A percentile compares a stretch with the other conserved stretches of the same genome.
Conservation (phyloP, 2,329 filamentous ascomycete genomes). For the Boeremia lycopersici region DNA sequence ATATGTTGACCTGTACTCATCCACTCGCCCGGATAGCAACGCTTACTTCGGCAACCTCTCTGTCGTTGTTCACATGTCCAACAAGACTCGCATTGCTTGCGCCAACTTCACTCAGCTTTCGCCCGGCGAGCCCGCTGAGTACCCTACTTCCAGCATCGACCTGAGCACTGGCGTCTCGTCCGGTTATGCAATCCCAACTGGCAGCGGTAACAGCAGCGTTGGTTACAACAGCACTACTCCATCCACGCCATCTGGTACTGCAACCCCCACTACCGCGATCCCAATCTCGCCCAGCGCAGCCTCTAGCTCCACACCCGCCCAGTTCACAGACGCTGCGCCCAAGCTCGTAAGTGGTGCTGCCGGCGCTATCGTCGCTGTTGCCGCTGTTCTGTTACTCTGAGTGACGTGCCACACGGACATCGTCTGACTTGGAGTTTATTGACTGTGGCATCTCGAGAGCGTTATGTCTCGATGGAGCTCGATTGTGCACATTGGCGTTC, state of each 20-base stretch:
- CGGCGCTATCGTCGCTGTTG: conserved; percentile 28
- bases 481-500: conserved; percentile 24
- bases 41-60: conserved; percentile 61
- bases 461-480: background rate
- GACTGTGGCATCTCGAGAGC: background rate
- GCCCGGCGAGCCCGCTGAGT: conserved; percentile 57
- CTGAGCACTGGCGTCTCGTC: conserved; percentile 16
- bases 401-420: conserved; percentile 3
- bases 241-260: conserved; percentile 11
- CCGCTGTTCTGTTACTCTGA: conserved; percentile 35
- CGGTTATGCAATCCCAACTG: conserved; percentile 21
- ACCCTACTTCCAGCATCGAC: conserved; percentile 18
- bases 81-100: conserved; percentile 62
- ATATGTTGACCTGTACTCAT: conserved; percentile 58
- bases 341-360: conserved; percentile 30
- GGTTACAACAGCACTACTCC: conserved; percentile 16
- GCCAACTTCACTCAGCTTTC: conserved; percentile 62
- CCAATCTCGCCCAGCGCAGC: conserved; percentile 22
- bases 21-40: conserved; percentile 48
- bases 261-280: conserved; percentile 14
- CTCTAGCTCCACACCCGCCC: conserved; percentile 16
- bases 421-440: background rate
- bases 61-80: conserved; percentile 60
- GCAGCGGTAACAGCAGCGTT: conserved; percentile 21
- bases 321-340: conserved; percentile 27